Evolutionary conservation across 2,329 filamentous ascomycete genomes (phyloP), one percentile per base, ranked within the genome.

Genomic region (Zarea fungicola): DNA sequence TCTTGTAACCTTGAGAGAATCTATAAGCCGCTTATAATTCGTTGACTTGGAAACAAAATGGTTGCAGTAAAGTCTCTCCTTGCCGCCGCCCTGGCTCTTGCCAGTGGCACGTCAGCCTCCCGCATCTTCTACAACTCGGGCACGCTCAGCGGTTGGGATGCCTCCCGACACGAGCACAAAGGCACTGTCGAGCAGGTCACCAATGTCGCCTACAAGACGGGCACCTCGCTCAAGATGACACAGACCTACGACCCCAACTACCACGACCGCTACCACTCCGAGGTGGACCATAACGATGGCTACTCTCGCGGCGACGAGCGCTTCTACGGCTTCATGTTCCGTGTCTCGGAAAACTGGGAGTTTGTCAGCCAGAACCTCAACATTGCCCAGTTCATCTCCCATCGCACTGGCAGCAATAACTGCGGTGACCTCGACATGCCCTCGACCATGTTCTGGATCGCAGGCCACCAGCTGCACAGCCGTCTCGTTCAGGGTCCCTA

Each of bases 271-370:
- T 77, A 75, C 59, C 73, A 77, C 62, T 71, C 74, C 31, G 74
- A 77, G 58, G 69, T 69, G 11, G 62, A 65, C 50, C 65, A 69
- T 52, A 60, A 68, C 55, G 59, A 70, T 52, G 73, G 65, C 16
- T 76, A 76, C 62, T 59, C 64, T 51, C 67, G 65, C 48, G 71
- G 69, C 40, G 68, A 77, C 48, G 61, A 61, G 18, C 68, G 67
- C 21, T 75, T 70, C 61, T 77, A 77, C 62, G 72, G 74, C 29
- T 78, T 77, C 58, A 61, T 64, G 0, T 77, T 78, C 62, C 70
- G 72, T n/a, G 67, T 78, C 7, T 64, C 68, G 22, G 57, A 69
- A 1, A 47, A 62, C 50, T 77, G 74, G 74, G 59, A 77, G 52
- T 74, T 73, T 56, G 55, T 58, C n/a, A 58, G 60, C 2, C 71